Base-by-base conservation (phyloP, 2,329 filamentous ascomycete genomes). In the Hypoxylon sp. region DNA sequence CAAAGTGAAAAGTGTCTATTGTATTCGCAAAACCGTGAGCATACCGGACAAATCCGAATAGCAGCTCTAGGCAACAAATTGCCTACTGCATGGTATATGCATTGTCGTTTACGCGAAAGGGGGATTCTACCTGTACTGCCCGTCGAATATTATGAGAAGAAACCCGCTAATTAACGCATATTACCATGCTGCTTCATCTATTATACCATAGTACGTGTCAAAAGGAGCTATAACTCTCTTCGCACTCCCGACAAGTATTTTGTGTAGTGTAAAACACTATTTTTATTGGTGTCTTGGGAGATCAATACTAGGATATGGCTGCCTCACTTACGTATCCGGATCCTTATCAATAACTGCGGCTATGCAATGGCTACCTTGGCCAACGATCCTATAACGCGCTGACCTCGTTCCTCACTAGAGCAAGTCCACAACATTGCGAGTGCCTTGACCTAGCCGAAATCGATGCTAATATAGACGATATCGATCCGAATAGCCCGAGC, bases 341-440 rank as follows among this genome's bases (percentile, higher is more conserved):
- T 52, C 59, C 59, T 51, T 56, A 55, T 60, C 53, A 55, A 56
- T 61, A 45, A 37, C 45, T 53, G 51, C 25, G 45, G 41, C 32
- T 50, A 37, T 50, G 50, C 41, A 53, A 48, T 55, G 42, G 52
- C 38, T 45, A 52, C 59, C 49, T 56, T 48, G 41, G 45, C 54
- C 53, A 56, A 38, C 62, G 56, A 59, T 52, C 49, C 46, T 42
- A 40, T 51, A 49, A 51, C 31, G 46, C 52, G 52, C 23, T 43
- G 44, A 60, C 55, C 49, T 57, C 32, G 48, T 30, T 50, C 41
- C 54, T 44, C 52, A 51, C 46, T 49, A 37, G 59, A 51, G 52
- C 29, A 41, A 37, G 36, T 36, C 43, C 29, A n/a, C n/a, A n/a
- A n/a, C n/a, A n/a, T n/a, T n/a, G n/a, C n/a, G n/a, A n/a, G n/a